Base-by-base conservation (phyloP, 2,329 filamentous ascomycete species). In the Xylariaceae sp. region DNA sequence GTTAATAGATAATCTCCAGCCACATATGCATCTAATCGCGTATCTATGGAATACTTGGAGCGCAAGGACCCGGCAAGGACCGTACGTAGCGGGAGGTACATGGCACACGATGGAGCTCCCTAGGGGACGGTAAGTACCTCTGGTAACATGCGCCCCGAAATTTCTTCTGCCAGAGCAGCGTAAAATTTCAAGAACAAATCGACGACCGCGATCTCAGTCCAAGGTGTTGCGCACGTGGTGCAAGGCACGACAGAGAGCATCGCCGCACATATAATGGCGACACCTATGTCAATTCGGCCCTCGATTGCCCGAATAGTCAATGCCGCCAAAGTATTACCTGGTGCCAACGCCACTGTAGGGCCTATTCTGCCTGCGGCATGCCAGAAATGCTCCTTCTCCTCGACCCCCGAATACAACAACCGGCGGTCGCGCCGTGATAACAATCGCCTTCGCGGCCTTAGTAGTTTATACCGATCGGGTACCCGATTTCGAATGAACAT, bases 381-480 rank as follows among this genome's bases (percentile, higher is more conserved):
- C 15, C 66, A 65, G 48, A 55, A 47, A 51, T 66, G 64, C 53
- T 49, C 59, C 52, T 71, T 71, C 61, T 71, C 69, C 12, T 65
- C 69, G 19, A 69, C 68, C 1, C 51, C 66, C 9, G 54, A 65
- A 29, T 64, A 62, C 41, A 58, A 56, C 43, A 63, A 61, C 54
- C 65, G 68, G 37, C 60, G 63, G 43, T 59, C 73, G 64, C 68
- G 71, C 57, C 83, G 84, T 67, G 92, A 96, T 75, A 83, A 83
- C 74, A 96, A 89, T 76, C 85, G 80, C 61, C 75, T 83, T 57
- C 87, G 94, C 57, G 92, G 91, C 42, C 83, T 96, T 49, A 96
- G 90, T 52, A 87, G 85, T 21, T 79, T 95, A 53, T 85, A 88
- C 61, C 80, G 87, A 47, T 90, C 88, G 1, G 92, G 92, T 0